These are phyloP conservation scores for Gossypium anomalum DNA, from an alignment of 345 rosid species.

Conservation along the genomic window DNA sequence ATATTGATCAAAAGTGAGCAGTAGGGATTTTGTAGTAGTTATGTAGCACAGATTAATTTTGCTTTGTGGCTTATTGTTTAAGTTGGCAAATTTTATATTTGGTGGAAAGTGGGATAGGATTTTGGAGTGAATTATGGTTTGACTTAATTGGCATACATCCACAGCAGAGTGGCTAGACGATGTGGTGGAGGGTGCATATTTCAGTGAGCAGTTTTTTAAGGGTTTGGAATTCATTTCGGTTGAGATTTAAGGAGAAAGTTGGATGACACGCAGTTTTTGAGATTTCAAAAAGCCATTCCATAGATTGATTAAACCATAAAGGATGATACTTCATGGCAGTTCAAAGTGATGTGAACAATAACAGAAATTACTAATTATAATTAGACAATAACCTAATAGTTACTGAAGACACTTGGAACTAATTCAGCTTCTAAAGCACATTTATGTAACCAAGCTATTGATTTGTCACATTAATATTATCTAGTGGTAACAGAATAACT, in stretches of 20 bases:
- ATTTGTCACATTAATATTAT: background rate
- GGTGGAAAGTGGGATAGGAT: background rate
- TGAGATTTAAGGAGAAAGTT: conserved; percentile 1
- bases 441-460: background rate
- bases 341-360: background rate
- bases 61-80: background rate
- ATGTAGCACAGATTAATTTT: background rate
- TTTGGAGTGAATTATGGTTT: background rate
- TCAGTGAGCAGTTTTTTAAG: background rate
- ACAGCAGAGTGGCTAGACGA: background rate
- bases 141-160: background rate
- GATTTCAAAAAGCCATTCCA: background rate
- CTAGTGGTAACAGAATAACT: background rate
- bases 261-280: background rate
- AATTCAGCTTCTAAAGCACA: conserved; percentile 4
- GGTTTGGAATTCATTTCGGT: background rate
- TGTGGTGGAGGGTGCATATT: background rate
- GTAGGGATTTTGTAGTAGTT: background rate
- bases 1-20: background rate
- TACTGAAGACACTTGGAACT: background rate
- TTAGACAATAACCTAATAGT: background rate
- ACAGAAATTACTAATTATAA: background rate
- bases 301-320: background rate
- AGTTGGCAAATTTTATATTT: background rate
- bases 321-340: background rate